Conservation (phyloP, 306 rosid species). For the Bauhinia variegata region DNA sequence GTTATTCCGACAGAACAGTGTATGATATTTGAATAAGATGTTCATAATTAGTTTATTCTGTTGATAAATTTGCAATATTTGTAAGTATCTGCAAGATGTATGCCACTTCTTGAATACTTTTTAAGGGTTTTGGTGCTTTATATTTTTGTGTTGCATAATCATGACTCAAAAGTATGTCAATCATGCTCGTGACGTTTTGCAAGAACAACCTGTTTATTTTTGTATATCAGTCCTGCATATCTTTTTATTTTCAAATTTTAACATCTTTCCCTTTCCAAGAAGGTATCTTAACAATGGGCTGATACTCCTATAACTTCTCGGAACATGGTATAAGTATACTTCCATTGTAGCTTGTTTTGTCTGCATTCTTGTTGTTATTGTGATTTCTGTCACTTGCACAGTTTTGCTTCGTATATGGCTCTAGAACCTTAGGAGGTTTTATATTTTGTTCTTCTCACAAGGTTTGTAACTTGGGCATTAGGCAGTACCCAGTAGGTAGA, state of each 20-base stretch:
- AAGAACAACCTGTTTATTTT: neutral
- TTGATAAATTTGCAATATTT: constrained; percentile 8
- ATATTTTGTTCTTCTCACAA: too few species aligned
- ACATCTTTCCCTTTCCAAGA: constrained; percentile 4
- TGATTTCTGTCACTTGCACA: too few species aligned
- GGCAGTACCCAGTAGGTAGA: too few species aligned
- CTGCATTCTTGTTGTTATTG: neutral
- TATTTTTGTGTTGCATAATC: too few species aligned
- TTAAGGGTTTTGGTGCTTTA: neutral
- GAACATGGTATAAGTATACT: neutral
- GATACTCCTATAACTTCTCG: neutral
- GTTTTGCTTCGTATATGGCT: too few species aligned
- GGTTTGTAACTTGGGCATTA: too few species aligned
- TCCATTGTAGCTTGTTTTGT: neutral
- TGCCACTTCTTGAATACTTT: neutral
- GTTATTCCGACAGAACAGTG: neutral
- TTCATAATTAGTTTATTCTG: constrained; percentile 3
- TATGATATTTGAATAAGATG: neutral
- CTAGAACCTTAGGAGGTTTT: too few species aligned
- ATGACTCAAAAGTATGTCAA: too few species aligned
- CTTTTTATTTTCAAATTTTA: neutral
- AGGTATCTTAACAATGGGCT: neutral
- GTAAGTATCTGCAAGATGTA: constrained; percentile 10
- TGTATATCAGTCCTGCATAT: neutral
- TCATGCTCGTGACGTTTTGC: too few species aligned